Conservation (phyloP, 2,329 filamentous ascomycete genomes). For the Penicillium sp. region DNA sequence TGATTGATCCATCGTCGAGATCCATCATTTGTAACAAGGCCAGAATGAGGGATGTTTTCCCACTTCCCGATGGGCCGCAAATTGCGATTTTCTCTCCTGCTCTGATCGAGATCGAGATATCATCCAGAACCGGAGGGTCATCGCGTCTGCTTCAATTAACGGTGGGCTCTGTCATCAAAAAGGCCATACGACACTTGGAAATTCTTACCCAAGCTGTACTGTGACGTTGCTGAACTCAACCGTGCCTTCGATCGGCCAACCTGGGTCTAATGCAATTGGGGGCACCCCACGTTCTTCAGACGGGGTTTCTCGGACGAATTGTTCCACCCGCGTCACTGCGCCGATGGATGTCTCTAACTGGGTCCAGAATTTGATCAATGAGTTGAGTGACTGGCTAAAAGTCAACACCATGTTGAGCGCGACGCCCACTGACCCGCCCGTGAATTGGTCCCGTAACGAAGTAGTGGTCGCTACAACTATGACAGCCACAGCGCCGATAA, state of each 20-base stretch:
- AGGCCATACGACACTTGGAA: no score
- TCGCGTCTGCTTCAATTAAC: neutral
- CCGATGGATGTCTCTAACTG: constrained; percentile 20
- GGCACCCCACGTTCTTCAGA: neutral
- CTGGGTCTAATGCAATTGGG: neutral
- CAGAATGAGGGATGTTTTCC: constrained; percentile 25
- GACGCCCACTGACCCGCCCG: constrained; percentile 39
- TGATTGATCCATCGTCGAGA: constrained; percentile 21
- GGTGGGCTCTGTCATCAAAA: no score
- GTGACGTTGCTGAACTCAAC: neutral
- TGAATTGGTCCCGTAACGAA: constrained; percentile 33
- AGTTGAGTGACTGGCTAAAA: constrained; percentile 38
- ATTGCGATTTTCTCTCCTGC: neutral
- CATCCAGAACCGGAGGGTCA: neutral
- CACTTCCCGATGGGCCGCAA: constrained; percentile 11
- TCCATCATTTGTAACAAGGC: constrained; percentile 24
- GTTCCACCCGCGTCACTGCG: constrained; percentile 49
- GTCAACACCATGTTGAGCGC: constrained; percentile 48
- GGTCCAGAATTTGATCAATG: constrained; percentile 11
- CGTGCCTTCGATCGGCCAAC: neutral
- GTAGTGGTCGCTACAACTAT: constrained; percentile 46
- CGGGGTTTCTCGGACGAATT: constrained; percentile 30
- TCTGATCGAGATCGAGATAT: constrained; percentile 27
- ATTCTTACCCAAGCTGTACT: neutral
- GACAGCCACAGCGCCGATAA: constrained; percentile 32